Base-by-base conservation (phyloP, 345 rosid species). In the Corchorus capsularis region DNA sequence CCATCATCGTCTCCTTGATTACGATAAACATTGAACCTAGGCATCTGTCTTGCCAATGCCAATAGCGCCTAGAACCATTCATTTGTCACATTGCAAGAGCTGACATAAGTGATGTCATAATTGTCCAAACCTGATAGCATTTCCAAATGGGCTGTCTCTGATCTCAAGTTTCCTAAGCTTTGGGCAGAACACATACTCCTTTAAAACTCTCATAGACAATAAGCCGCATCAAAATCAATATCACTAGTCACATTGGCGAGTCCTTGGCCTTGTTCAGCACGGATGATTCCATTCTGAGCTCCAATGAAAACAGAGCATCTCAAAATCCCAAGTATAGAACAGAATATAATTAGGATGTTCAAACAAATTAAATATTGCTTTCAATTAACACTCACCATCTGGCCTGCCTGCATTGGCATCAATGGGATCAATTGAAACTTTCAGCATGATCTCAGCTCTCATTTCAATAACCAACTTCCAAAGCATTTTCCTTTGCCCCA, bases 111-210 rank as follows among this genome's bases (percentile, higher is more conserved):
- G 92, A 90, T 82, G 78, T 90, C 94, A 22, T 88, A 88, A 80
- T 82, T 90, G 83, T 88, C 91, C 83, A 88, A 68, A 73, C 92
- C 92, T 1, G 91, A 87, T 43, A 90, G 35, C 85, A 75, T 90
- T 83, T 47, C 94, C 94, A 66, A 90, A 90, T 35, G 92, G 94
- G 65, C 92, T 87, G 62, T 90, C 94, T 87, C 94, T 84, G 54
- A 90, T 90, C 82, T 90, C 94, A 27, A 90, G 90, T 79, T 85
- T 90, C 78, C 89, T 87, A 72, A 90, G 73, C 78, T 87, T 90
- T 55, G 89, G 78, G 77, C 59, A 90, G 76, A 69, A 90, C 86
- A 70, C 80, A n/a, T n/a, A 87, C 63, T 90, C 87, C 81, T 85
- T 89, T 66, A 91, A 77, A 63, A 80, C 87, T 85, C 74, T 91